Evolutionary conservation across 2,329 filamentous ascomycete species (phyloP), one percentile per base, ranked within the genome.

Genomic region (Myrmaecium sp.): DNA sequence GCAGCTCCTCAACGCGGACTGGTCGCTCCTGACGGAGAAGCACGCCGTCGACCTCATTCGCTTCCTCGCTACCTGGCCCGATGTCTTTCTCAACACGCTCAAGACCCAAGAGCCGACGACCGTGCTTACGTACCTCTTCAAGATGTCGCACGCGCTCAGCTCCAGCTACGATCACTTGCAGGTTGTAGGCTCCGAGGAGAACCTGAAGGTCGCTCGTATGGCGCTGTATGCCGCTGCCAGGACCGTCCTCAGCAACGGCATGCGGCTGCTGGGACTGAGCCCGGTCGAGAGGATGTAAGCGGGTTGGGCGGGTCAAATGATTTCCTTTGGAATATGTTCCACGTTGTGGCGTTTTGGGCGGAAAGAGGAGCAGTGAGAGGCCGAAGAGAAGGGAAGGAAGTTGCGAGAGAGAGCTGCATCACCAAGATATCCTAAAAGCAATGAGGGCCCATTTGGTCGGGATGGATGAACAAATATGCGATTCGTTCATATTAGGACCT

Each of bases 141-240:
- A 79, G 64, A 78, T 91, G 73, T 80, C 78, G 3, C 81, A 91
- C 52, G 61, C 69, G 14, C 54, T 91, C 29, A 82, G 74, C 56
- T 74, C 69, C 29, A 82, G 75, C 49, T 91, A 91, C 52, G 79
- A 84, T 42, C 73, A 80, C 33, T 60, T 91, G 34, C 70, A 78
- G 44, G 79, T 89, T 28, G 69, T 91, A n/a, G 78, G 79, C 28
- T 78, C 72, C 33, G 78, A 86, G 52, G 60, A 58, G 16, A 72
- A 77, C 46, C 54, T 83, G 29, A 73, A 77, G 61, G 53, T 59
- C 41, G 74, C 77, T 14, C 65, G 81, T 38, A 69, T 82, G 64
- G 77, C 78, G 7, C 55, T 92, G 39, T 92, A 91, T 48, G 71
- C 76, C 38, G 63, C 74, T 3, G 75, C 79, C 5, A 66, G 76